Conservation (phyloP, 2,329 filamentous ascomycete genomes). For the Alternaria arborescens region DNA sequence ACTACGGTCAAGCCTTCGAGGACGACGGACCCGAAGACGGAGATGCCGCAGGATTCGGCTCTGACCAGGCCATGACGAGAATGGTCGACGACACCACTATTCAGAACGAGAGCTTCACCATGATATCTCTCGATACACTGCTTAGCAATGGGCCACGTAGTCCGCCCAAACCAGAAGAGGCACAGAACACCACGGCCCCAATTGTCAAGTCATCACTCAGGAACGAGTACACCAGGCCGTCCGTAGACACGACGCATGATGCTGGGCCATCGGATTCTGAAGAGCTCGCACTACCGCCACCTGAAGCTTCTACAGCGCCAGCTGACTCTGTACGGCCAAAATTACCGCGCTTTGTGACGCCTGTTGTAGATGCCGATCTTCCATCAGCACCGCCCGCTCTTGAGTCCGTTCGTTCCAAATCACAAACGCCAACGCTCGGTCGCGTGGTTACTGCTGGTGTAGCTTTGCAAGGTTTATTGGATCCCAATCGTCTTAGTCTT, state of each 20-base stretch:
- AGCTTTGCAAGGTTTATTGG: conserved; percentile 49
- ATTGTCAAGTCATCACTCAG: conserved; percentile 22
- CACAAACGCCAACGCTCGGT: conserved; percentile 44
- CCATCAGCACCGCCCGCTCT: conserved; percentile 45
- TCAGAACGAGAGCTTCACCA: conserved; percentile 61
- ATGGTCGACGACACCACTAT: conserved; percentile 56
- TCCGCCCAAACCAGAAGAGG: conserved; percentile 28
- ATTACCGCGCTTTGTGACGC: conserved; percentile 38
- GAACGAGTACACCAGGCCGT: conserved; percentile 23
- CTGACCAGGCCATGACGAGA: conserved; percentile 44
- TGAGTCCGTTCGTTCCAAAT: conserved; percentile 30
- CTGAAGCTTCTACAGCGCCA: conserved; percentile 9
- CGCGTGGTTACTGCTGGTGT: conserved; percentile 51
- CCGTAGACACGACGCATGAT: neutral
- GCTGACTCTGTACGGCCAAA: conserved; percentile 24
- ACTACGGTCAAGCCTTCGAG: conserved; percentile 8
- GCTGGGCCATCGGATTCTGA: conserved; percentile 1
- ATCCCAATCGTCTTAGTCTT: conserved; percentile 39
- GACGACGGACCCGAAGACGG: conserved; percentile 30
- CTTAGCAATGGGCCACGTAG: conserved; percentile 43
- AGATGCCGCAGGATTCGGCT: conserved; percentile 35
- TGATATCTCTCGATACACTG: conserved; percentile 60
- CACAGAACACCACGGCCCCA: conserved; percentile 9
- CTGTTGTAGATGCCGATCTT: conserved; percentile 34
- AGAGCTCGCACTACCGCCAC: conserved; percentile 19